Evolutionary conservation across 352 stramenopile genomes (phyloP).

Genomic region (Aphanomyces cochlioides): DNA sequence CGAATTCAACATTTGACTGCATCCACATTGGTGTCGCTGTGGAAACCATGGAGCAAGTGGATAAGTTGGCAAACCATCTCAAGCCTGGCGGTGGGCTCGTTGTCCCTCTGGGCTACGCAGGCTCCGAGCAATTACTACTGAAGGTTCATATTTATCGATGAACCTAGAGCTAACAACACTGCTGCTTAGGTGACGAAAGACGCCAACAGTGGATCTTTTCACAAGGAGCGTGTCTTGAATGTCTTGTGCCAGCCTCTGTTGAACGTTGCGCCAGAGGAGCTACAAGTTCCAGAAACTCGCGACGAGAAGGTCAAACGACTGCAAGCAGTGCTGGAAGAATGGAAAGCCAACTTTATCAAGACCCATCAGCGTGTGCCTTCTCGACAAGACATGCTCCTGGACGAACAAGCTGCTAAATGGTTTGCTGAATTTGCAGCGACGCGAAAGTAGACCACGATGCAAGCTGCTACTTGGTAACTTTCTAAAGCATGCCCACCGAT

Average conservation of each 20-base stretch:
- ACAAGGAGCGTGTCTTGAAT: constrained; percentile 74
- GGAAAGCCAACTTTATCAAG: constrained; percentile 61
- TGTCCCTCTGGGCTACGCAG: constrained; percentile 55
- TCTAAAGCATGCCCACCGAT: too few species aligned
- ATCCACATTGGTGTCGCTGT: constrained; percentile 80
- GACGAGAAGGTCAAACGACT: constrained; percentile 55
- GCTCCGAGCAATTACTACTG: constrained; percentile 72
- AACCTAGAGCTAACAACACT: not conserved
- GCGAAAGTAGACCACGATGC: constrained; percentile 43
- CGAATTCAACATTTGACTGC: constrained; percentile 46
- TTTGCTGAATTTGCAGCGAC: constrained; percentile 68
- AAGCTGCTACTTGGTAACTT: too few species aligned
- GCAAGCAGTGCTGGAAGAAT: constrained; percentile 54
- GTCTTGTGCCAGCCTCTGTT: constrained; percentile 82
- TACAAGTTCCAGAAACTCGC: constrained; percentile 49
- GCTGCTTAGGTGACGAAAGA: constrained; percentile 61
- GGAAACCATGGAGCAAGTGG: constrained; percentile 65
- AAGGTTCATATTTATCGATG: constrained; percentile 44
- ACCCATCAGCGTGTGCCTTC: constrained; percentile 51
- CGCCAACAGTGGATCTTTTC: constrained; percentile 44
- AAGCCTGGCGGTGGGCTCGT: constrained; percentile 67
- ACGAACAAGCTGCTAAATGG: constrained; percentile 52
- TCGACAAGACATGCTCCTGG: constrained; percentile 59
- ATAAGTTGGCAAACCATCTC: constrained; percentile 61
- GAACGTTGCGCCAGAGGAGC: constrained; percentile 45